These are phyloP conservation scores for Niveomyces coronatus DNA, from an alignment of 2,329 filamentous ascomycete species.

Conservation along the genomic window DNA sequence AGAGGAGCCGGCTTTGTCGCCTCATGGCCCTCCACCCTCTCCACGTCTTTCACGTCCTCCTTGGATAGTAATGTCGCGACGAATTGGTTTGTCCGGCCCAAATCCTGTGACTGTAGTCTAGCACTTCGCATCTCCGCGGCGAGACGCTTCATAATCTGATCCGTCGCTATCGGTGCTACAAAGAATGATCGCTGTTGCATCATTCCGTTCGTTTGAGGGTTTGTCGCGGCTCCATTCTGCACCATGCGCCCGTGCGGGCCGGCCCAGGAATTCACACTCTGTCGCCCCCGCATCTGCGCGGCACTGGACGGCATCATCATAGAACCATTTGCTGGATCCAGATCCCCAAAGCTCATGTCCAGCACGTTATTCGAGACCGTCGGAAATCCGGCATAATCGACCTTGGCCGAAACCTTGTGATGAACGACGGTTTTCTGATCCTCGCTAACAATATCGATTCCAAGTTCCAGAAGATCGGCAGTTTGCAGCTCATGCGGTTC, in stretches of 20 bases:
- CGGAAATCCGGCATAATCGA: constrained; percentile 86
- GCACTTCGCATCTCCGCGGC: constrained; percentile 77
- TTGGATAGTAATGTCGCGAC: constrained; percentile 66
- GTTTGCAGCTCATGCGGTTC: constrained; percentile 90
- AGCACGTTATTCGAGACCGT: constrained; percentile 64
- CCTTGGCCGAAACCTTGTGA: constrained; percentile 94
- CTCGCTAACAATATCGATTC: constrained; percentile 97
- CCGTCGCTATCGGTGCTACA: constrained; percentile 81
- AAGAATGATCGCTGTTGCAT: constrained; percentile 74
- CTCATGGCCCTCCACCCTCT: constrained; percentile 40
- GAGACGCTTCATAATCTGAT: constrained; percentile 73
- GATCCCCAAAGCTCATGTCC: constrained; percentile 85
- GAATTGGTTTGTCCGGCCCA: constrained; percentile 73
- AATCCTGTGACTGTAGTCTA: constrained; percentile 75
- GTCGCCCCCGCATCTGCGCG: constrained; percentile 60
- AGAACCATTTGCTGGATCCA: constrained; percentile 68
- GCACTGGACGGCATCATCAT: constrained; percentile 62
- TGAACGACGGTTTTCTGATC: constrained; percentile 98
- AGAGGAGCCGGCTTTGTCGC: constrained; percentile 34
- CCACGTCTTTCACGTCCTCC: constrained; percentile 51
- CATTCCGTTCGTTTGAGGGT: constrained; percentile 46
- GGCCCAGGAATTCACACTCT: constrained; percentile 56
- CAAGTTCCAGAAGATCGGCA: constrained; percentile 84
- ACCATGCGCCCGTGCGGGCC: constrained; percentile 51
- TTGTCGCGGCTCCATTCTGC: constrained; percentile 33